Base-by-base conservation (phyloP, 2,329 filamentous ascomycete species). In the Epichloe amarillans region DNA sequence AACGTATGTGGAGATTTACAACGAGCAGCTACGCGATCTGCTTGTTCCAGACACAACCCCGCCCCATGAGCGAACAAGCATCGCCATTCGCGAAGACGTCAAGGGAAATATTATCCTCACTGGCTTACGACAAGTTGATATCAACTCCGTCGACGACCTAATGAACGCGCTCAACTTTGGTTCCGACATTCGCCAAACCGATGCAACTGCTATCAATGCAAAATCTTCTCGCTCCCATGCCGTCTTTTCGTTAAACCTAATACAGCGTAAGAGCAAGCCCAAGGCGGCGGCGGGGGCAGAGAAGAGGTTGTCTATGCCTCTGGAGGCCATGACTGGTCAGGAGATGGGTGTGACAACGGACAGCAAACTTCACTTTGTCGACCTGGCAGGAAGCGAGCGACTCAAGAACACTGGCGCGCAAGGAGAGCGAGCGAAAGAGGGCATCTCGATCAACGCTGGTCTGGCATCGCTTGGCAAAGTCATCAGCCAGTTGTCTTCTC, bases 331-430 rank as follows among this genome's bases (percentile, higher is more conserved):
- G 73, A 79, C 83, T 2, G 77, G 79, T 23, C 61, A 66, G 35
- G 79, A 83, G 17, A 79, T 83, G 36, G 76, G 76, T 46, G 77
- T 97, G 41, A 96, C 89, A 0, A 86, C 93, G 10, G 93, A 98
- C 67, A 98, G 93, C 80, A 98, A 98, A 69, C 77, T 98, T 47
- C 93, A 98, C 65, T 98, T 98, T 64, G 93, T 98, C 53, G 93
- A 98, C 79, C 72, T 98, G 66, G 93, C 93, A 48, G 93, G 93
- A 57, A 97, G 93, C 64, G 93, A 98, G 70, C 81, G 93, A 59
- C 72, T 98, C 61, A 98, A 98, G 72, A 97, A 98, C 61, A 98
- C 93, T 0, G 88, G 89, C 36, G 93, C 93, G 0, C 90, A 95
- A 55, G 93, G 93, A 42, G 93, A 97, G 60, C 80, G 93, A 52